Percentiles rank a stretch among this genome's conserved stretches.
Conservation (phyloP, 305 asterid species). For the Galium porrigens region DNA sequence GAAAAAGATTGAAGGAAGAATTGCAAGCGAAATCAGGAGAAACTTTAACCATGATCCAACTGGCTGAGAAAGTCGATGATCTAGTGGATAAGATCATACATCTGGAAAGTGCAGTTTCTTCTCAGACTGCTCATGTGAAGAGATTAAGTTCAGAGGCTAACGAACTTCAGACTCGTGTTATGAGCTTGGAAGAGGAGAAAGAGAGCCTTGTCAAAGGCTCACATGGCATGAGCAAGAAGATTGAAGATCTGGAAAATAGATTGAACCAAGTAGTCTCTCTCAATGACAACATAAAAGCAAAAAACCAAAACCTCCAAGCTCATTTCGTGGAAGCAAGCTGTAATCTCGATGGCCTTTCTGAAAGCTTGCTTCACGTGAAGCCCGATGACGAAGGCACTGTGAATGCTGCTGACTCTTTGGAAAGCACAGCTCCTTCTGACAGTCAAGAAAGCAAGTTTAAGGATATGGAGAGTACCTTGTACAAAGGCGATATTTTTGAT, state of each 20-base stretch:
- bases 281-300: conserved; percentile 13
- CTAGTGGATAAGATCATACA: conserved; percentile 26
- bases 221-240: conserved; percentile 21
- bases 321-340: conserved; percentile 21
- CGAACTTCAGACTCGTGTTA: conserved; percentile 23
- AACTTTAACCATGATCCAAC: conserved; percentile 23
- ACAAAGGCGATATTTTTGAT: neutral
- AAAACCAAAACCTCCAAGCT: conserved; percentile 18
- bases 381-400: conserved; percentile 22
- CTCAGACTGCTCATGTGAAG: conserved; percentile 28
- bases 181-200: conserved; percentile 20
- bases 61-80: conserved; percentile 32
- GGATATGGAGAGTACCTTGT: conserved; percentile 5
- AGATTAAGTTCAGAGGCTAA: conserved; percentile 27
- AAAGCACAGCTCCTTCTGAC: neutral
- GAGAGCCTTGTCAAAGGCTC: conserved; percentile 20
- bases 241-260: conserved; percentile 28
- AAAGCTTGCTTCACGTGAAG: conserved; percentile 20
- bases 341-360: conserved; percentile 24
- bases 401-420: neutral
- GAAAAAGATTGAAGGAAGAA: conserved; percentile 20
- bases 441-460: conserved; percentile 3
- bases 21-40: conserved; percentile 14
- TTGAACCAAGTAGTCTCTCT: conserved; percentile 23
- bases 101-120: conserved; percentile 21